Evolutionary conservation across 805 yeast genomes (phyloP).

Genomic region (Saturnispora sanitii): DNA sequence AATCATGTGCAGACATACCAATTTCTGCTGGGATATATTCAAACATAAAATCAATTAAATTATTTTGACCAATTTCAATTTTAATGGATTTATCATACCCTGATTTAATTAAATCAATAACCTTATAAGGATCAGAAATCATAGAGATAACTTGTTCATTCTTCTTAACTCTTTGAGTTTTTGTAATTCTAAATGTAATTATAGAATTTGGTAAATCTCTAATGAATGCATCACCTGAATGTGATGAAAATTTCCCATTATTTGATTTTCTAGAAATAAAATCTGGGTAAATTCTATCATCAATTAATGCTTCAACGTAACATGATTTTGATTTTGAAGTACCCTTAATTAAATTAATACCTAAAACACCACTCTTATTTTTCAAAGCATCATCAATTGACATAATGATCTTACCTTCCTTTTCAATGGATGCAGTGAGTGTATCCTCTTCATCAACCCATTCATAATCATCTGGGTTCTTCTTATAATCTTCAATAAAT

Average conservation of each 20-base stretch:
- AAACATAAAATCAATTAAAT: conserved; percentile 36
- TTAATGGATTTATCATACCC: conserved; percentile 37
- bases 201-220: conserved; percentile 61
- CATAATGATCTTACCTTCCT: conserved; percentile 33
- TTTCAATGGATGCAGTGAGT: conserved; percentile 24
- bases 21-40: conserved; percentile 56
- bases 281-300: conserved; percentile 53
- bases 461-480: conserved; percentile 54
- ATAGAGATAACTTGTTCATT: conserved; percentile 44
- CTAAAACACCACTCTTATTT: conserved; percentile 54
- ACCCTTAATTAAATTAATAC: conserved; percentile 45
- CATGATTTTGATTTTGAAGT: conserved; percentile 35
- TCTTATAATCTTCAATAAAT: conserved; percentile 41
- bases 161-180: conserved; percentile 37
- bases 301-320: conserved; percentile 51
- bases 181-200: conserved; percentile 47
- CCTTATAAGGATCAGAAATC: conserved; percentile 38
- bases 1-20: conserved; percentile 32
- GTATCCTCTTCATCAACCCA: conserved; percentile 42
- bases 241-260: conserved; percentile 35
- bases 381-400: conserved; percentile 42
- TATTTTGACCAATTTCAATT: conserved; percentile 32
- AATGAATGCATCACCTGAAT: conserved; percentile 51
- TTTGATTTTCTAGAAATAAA: conserved; percentile 41
- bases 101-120: conserved; percentile 43